Conservation (phyloP, 768 basidiomycete genomes). For the Ramaria rubella region DNA sequence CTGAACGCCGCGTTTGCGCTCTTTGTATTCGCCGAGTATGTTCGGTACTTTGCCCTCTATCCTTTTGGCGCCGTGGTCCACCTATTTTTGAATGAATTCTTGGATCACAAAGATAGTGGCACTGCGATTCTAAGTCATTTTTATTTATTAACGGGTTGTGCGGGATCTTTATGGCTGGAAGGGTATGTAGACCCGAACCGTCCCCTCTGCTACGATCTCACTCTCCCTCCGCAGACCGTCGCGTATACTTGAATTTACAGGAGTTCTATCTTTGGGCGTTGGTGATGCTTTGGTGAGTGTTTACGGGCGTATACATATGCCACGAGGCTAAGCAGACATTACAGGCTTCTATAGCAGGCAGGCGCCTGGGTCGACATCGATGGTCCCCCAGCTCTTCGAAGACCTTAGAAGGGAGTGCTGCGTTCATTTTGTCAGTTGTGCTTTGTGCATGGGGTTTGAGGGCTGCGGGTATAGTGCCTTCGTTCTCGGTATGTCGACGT, state of each 20-base stretch:
- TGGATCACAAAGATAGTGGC: conserved; percentile 91
- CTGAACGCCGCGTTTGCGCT: conserved; percentile 93
- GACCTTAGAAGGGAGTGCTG: conserved; percentile 86
- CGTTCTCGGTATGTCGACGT: conserved; percentile 61
- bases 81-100: conserved; percentile 94
- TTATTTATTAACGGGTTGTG: conserved; percentile 92
- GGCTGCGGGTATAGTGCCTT: conserved; percentile 57
- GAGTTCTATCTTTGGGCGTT: conserved; percentile 81
- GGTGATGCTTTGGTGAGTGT: conserved; percentile 82
- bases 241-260: conserved; percentile 64
- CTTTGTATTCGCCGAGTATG: conserved; percentile 95
- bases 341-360: conserved; percentile 90
- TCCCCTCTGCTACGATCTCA: conserved; percentile 9
- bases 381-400: conserved; percentile 86
- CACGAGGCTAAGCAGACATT: conserved; percentile 1
- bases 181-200: conserved; percentile 47
- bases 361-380: conserved; percentile 66
- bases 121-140: conserved; percentile 97
- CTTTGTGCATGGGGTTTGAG: conserved; percentile 65
- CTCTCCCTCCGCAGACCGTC: conserved; percentile 32
- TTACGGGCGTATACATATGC: background rate
- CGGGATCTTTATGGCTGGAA: conserved; percentile 92
- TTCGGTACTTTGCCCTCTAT: conserved; percentile 97
- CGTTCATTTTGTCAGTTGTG: conserved; percentile 70
- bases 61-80: conserved; percentile 92